Evolutionary conservation across 2,329 filamentous ascomycete genomes (phyloP), one percentile per base, ranked within the genome.

Genomic region (Xylariomycetidae sp.): DNA sequence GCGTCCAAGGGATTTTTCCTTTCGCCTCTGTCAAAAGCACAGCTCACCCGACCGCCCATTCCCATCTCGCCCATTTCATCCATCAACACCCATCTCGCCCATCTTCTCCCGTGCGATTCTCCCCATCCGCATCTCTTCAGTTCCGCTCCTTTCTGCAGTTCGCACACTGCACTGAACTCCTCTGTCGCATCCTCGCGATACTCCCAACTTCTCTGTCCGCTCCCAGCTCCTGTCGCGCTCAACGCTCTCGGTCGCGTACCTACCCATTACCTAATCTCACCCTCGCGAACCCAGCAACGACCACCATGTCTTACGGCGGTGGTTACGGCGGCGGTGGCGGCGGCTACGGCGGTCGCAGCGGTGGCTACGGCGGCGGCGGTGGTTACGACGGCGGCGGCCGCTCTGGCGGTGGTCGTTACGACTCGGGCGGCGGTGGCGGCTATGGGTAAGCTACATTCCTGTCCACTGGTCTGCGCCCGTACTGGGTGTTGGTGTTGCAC

Each of bases 231-330:
- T 29, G 42, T 44, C 39, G 47, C 45, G 48, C 46, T 42, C 42
- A 47, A 34, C 45, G 45, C 25, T 34, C 29, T 15, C 31, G 30
- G 38, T 24, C 37, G 22, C 29, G 32, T 19, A 28, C 32, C 17
- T 38, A 37, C 36, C 45, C 43, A 26, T 20, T 12, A 8, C 18
- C 6, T 30, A 19, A 30, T 25, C 31, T 10, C 25, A 24, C 19
- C 15, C 20, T 16, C 17, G n/a, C n/a, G 24, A 38, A 45, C 43
- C 25, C 19, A 32, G 31, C 13, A 35, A 46, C 44, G 39, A 40
- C 41, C 40, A 52, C 55, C 58, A 86, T 85, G 82, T 85, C 82
- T 64, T 84, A 85, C 76, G 72, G 77, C 54, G 72, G 68, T 36
- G 59, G 65, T 45, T 58, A 56, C 46, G 60, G 64, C 46, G 62